phyloP scores from a whole-genome alignment of 1,139 yeast species.

The Kodamaea sp. region DNA sequence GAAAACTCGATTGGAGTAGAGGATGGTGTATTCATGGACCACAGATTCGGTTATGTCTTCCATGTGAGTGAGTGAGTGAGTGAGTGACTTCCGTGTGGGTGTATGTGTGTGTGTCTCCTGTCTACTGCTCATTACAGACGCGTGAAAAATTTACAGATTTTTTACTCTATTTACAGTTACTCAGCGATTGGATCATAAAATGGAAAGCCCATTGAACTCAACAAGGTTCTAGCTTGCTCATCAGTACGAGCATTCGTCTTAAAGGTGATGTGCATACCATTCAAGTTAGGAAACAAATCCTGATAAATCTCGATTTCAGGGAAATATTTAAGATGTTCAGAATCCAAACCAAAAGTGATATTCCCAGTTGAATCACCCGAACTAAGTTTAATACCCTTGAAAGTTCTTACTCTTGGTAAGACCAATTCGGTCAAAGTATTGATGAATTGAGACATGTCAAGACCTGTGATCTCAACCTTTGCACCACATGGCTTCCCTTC shows the following conservation, averaged over 20 bases:
- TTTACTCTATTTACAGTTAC: constrained; percentile 3
- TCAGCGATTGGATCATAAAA: constrained; percentile 34
- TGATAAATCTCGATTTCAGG: constrained; percentile 93
- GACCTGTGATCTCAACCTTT: constrained; percentile 71
- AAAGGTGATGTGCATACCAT: constrained; percentile 81
- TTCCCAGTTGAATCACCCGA: constrained; percentile 87
- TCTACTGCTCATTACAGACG: background rate
- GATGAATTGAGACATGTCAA: constrained; percentile 82
- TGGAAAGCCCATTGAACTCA: constrained; percentile 82
- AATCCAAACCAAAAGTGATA: constrained; percentile 76
- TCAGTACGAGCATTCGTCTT: constrained; percentile 91
- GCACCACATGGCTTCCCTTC: constrained; percentile 93
- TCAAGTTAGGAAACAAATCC: constrained; percentile 84
- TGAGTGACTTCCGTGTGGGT: background rate
- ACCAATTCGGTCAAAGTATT: constrained; percentile 87
- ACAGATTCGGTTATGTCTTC: constrained; percentile 19
- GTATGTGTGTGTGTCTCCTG: background rate
- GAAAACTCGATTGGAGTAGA: constrained; percentile 43
- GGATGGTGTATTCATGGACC: constrained; percentile 34
- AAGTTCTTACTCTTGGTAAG: constrained; percentile 88
- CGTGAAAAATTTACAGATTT: background rate
- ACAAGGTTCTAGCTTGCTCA: constrained; percentile 81
- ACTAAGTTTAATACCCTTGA: constrained; percentile 68
- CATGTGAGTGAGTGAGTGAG: background rate
- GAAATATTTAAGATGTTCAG: constrained; percentile 75